Percentiles rank a stretch among this genome's conserved stretches.
Evolutionary conservation across 805 yeast species (phyloP).

Genomic region (Nakazawaea ambrosiae): DNA sequence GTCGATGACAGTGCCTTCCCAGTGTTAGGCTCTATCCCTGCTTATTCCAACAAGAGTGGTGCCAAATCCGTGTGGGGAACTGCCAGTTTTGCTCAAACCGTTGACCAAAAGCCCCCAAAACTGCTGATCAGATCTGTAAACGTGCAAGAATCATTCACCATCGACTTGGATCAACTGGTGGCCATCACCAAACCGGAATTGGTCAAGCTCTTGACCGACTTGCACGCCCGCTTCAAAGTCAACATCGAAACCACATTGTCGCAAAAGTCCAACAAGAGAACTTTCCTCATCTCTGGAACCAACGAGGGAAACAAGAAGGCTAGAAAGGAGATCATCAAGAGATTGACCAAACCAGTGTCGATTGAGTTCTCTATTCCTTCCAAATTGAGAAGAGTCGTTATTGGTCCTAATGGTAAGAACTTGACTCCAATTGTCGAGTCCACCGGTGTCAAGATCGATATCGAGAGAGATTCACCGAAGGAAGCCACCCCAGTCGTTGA

Average conservation of each 20-base stretch:
- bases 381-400: slow-evolving; percentile 65
- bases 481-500: slow-evolving; percentile 22
- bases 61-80: slow-evolving; percentile 35
- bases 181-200: slow-evolving; percentile 59
- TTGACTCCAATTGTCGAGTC: slow-evolving; percentile 71
- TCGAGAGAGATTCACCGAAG: slow-evolving; percentile 33
- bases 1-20: slow-evolving; percentile 57
- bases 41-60: slow-evolving; percentile 19
- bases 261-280: slow-evolving; percentile 66
- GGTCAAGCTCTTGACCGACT: slow-evolving; percentile 54
- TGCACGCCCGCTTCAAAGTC: slow-evolving; percentile 55
- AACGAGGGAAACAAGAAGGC: slow-evolving; percentile 61
- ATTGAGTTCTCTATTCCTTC: slow-evolving; percentile 65
- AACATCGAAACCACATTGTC: slow-evolving; percentile 81
- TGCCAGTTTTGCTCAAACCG: slow-evolving; percentile 34
- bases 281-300: slow-evolving; percentile 75
- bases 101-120: slow-evolving; percentile 15
- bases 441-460: slow-evolving; percentile 64
- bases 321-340: slow-evolving; percentile 66
- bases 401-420: slow-evolving; percentile 81
- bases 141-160: slow-evolving; percentile 73
- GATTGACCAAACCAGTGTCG: slow-evolving; percentile 67
- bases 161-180: slow-evolving; percentile 63
- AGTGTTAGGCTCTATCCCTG: slow-evolving; percentile 44
- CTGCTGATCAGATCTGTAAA: slow-evolving; percentile 42